Percentiles rank a stretch among this genome's conserved stretches.
Conservation (phyloP, 176 grass and related monocot species). For the Cenchrus purpureus region DNA sequence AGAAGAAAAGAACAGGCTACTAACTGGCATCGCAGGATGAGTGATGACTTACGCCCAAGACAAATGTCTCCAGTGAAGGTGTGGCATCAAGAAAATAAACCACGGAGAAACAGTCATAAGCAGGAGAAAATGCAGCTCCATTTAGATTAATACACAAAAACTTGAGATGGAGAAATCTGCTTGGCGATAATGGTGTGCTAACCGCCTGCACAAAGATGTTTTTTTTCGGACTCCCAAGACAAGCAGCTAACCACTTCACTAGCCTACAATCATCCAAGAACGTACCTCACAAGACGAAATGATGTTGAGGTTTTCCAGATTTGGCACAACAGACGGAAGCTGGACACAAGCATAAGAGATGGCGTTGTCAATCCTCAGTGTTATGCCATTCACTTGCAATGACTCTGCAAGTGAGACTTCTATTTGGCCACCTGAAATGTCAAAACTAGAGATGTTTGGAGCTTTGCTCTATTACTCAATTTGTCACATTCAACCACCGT, state of each 20-base stretch:
- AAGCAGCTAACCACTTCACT: no score
- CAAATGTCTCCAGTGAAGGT: background rate
- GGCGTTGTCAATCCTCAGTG: background rate
- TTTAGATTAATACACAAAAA: background rate
- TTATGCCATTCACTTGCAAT: background rate
- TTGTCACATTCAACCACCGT: no score
- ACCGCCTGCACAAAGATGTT: background rate
- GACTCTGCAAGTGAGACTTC: no score
- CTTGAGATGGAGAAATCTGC: background rate
- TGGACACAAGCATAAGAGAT: background rate
- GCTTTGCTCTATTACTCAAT: no score
- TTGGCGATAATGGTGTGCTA: background rate
- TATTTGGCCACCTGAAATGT: no score
- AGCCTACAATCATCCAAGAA: background rate
- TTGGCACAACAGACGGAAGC: background rate
- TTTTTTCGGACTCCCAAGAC: background rate
- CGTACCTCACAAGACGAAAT: background rate
- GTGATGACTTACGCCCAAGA: background rate
- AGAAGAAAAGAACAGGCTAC: no score
- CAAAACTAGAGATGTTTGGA: no score
- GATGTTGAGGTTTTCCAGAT: background rate
- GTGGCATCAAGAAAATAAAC: background rate
- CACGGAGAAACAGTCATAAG: background rate
- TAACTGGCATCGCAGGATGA: background rate
- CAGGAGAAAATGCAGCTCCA: background rate